phyloP scores from a whole-genome alignment of 2,329 filamentous ascomycete genomes.

The Neofusicoccum kwambonambiense region DNA sequence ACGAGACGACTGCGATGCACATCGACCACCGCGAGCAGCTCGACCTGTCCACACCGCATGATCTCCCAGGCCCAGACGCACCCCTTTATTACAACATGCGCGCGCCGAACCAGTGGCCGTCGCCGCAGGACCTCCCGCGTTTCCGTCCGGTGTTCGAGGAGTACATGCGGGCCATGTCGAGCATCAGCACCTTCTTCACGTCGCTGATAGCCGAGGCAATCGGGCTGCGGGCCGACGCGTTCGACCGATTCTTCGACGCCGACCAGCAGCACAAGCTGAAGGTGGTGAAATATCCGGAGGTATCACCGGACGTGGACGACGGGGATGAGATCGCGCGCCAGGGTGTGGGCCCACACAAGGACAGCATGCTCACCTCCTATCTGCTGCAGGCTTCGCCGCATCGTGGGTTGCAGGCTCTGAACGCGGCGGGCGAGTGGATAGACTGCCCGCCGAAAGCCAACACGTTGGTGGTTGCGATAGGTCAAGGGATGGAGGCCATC shows the following conservation, averaged over 20 bases:
- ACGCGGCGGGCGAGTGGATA: slow-evolving; percentile 74
- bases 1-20: slow-evolving; percentile 67
- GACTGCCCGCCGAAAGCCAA: slow-evolving; percentile 73
- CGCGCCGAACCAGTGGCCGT: slow-evolving; percentile 78
- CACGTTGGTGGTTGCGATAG: slow-evolving; percentile 83
- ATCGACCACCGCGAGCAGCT: slow-evolving; percentile 84
- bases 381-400: slow-evolving; percentile 78
- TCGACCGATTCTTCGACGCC: slow-evolving; percentile 73
- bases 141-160: slow-evolving; percentile 70
- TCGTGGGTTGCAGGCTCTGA: slow-evolving; percentile 78
- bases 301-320: slow-evolving; percentile 37
- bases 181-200: slow-evolving; percentile 71
- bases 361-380: slow-evolving; percentile 80
- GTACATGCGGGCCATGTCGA: slow-evolving; percentile 75
- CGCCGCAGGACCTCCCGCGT: slow-evolving; percentile 57
- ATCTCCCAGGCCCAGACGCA: slow-evolving; percentile 59
- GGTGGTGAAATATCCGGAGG: slow-evolving; percentile 81
- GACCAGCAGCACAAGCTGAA: slow-evolving; percentile 82
- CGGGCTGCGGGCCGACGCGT: slow-evolving; percentile 65
- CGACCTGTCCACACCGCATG: slow-evolving; percentile 78
- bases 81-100: slow-evolving; percentile 74
- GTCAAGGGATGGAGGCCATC: slow-evolving; percentile 81
- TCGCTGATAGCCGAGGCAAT: slow-evolving; percentile 83
- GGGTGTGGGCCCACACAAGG: slow-evolving; percentile 76
- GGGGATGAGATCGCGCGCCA: slow-evolving; percentile 57